Conservation (phyloP, 345 rosid species). For the Arabidopsis suecica region DNA sequence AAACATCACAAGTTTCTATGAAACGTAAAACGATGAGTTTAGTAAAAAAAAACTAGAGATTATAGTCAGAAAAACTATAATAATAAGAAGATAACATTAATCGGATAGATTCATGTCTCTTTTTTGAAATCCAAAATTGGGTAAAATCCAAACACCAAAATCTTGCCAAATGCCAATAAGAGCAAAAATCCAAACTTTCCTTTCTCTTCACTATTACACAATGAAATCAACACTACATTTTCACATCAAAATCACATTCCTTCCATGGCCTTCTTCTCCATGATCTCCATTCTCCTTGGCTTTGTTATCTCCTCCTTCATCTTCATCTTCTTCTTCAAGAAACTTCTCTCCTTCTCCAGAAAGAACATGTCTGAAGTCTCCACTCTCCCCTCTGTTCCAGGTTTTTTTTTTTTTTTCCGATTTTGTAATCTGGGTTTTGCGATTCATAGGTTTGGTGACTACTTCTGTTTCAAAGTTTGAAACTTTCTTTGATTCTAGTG, state of each 20-base stretch:
- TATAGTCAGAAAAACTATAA: background rate
- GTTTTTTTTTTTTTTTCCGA: conserved; percentile 30
- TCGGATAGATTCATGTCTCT: conserved; percentile 18
- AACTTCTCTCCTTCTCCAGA: conserved; percentile 32
- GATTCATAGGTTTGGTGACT: background rate
- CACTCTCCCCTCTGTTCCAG: conserved; percentile 65
- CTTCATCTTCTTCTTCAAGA: conserved; percentile 49
- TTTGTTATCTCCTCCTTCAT: conserved; percentile 50
- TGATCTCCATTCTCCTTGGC: conserved; percentile 53
- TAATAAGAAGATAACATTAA: background rate
- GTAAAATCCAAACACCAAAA: conserved; percentile 13
- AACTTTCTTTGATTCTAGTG: background rate
- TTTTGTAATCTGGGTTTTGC: conserved; percentile 1
- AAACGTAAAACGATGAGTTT: background rate
- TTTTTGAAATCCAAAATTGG: conserved; percentile 6
- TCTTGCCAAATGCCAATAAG: conserved; percentile 25
- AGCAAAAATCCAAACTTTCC: conserved; percentile 32
- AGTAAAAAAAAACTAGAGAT: no score
- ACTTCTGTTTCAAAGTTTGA: background rate
- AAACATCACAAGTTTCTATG: background rate
- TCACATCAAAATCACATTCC: background rate
- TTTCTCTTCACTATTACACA: conserved; percentile 11
- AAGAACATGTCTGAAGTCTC: conserved; percentile 46
- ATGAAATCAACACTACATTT: background rate
- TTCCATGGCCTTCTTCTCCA: conserved; percentile 40